A percentile compares a stretch with the other conserved stretches of the same genome.
Conservation (phyloP, 257 asterid species). For the Forsythia viridissima region DNA sequence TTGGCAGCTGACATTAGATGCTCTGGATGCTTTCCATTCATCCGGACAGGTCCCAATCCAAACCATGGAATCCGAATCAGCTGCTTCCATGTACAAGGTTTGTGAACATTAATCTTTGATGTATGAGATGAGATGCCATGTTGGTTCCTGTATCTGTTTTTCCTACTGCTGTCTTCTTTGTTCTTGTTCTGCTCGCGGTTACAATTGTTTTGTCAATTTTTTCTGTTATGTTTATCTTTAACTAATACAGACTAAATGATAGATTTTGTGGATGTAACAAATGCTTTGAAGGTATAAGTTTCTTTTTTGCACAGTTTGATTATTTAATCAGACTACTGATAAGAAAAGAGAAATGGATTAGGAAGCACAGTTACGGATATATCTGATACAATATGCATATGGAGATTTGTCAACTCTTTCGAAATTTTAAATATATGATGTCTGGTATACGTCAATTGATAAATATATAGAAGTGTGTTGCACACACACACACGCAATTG, state of each 20-base stretch:
- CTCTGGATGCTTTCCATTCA: constrained; percentile 83
- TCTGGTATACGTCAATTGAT: no score
- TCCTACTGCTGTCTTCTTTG: not conserved
- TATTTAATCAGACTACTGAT: constrained; percentile 4
- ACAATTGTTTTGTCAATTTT: not conserved
- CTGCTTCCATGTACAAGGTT: constrained; percentile 96
- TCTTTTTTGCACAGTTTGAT: constrained; percentile 3
- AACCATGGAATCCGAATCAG: constrained; percentile 95
- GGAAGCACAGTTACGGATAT: no score
- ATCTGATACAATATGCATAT: no score
- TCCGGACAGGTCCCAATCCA: constrained; percentile 84
- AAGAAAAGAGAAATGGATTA: not conserved
- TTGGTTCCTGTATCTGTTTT: no score
- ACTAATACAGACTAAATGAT: constrained; percentile 2
- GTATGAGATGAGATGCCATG: no score
- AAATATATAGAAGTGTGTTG: no score
- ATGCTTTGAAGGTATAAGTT: no score
- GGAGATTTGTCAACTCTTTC: no score
- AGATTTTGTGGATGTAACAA: not conserved
- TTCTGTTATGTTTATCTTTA: constrained; percentile 1
- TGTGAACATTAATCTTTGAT: constrained; percentile 8
- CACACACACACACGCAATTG: no score
- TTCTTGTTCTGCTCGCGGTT: not conserved
- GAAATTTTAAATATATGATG: no score
- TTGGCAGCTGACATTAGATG: constrained; percentile 98